phyloP scores from a whole-genome alignment of 2,329 filamentous ascomycete genomes.

The Colletotrichum destructivum region DNA sequence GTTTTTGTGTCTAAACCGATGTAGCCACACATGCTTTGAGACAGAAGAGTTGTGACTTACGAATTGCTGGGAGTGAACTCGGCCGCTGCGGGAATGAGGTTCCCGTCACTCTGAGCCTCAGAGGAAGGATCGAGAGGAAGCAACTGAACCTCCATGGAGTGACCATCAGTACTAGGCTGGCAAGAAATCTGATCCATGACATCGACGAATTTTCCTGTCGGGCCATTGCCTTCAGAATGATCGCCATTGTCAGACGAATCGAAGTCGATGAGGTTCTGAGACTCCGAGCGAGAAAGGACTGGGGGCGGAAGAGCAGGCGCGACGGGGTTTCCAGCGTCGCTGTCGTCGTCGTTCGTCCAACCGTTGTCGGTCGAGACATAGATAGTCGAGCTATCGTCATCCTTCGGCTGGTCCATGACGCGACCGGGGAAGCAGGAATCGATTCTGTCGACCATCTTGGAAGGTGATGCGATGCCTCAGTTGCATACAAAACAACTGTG shows the following conservation, averaged over 20 bases:
- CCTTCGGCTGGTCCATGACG: not conserved
- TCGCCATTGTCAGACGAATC: not conserved
- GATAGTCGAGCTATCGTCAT: not conserved
- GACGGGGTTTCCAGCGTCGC: not conserved
- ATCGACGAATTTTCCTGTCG: not conserved
- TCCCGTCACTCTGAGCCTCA: not conserved
- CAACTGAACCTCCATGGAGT: not conserved
- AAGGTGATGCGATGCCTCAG: not conserved
- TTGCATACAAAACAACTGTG: no score
- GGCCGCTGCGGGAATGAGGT: not conserved
- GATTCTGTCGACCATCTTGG: slow-evolving; percentile 10
- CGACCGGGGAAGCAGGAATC: not conserved
- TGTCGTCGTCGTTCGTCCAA: slow-evolving; percentile 18
- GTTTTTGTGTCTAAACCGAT: not conserved
- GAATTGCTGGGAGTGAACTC: not conserved
- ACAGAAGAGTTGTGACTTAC: not conserved
- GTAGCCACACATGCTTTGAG: no score
- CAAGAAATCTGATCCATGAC: not conserved
- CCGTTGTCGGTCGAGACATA: slow-evolving; percentile 37
- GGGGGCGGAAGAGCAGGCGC: not conserved
- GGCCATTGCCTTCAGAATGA: no score
- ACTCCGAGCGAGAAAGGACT: not conserved
- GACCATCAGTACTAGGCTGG: not conserved
- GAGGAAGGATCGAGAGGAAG: not conserved
- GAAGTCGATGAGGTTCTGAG: slow-evolving; percentile 32